Evolutionary conservation across 1,284 basidiomycete species (phyloP), one percentile per base, ranked within the genome.

Genomic region (Cryptococcus sp.): DNA sequence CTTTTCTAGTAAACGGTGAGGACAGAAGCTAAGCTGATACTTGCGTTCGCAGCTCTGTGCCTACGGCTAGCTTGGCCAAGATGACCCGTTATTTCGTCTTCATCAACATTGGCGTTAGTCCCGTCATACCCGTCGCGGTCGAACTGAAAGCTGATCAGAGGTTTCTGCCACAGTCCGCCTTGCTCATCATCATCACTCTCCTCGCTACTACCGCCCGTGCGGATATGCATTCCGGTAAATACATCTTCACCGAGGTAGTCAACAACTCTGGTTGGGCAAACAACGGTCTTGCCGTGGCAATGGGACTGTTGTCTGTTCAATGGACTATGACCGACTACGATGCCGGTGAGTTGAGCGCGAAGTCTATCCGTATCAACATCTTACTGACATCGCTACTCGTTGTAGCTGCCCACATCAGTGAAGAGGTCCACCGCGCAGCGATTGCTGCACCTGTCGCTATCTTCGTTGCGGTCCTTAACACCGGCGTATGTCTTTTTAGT

Each of bases 361-460:
- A 3, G 3, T 15, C 25, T 41, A 11, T n/a, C 1, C 4, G 48
- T 23, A 13, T n/a, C 25, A 35, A 20, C 49, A 6, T 3, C 16
- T 0, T 19, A 53, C 40, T 23, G 13, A 46, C 11, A 22, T 54
- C n/a, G 52, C 40, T 22, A 16, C 15, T n/a, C 11, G 1, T 40
- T 30, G 17, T 79, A 2, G 72, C 82, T 5, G 91, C 91, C 2
- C 93, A 96, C 76, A 95, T 96, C 63, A 90, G 89, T 5, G 93
- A 96, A 72, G 93, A 96, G 79, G 90, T 96, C 39, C 86, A 85
- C 69, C 84, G 89, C 51, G 93, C 93, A 10, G 89, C 92, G 3
- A 90, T 92, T 67, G 89, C 91, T 55, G 91, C 88, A 1, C 90
- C 90, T 1, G 84, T 89, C 52, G 89, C 90, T 2, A 91, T 92